Base-by-base conservation (phyloP, 352 stramenopile genomes). In the Globisporangium uncinulatum region DNA sequence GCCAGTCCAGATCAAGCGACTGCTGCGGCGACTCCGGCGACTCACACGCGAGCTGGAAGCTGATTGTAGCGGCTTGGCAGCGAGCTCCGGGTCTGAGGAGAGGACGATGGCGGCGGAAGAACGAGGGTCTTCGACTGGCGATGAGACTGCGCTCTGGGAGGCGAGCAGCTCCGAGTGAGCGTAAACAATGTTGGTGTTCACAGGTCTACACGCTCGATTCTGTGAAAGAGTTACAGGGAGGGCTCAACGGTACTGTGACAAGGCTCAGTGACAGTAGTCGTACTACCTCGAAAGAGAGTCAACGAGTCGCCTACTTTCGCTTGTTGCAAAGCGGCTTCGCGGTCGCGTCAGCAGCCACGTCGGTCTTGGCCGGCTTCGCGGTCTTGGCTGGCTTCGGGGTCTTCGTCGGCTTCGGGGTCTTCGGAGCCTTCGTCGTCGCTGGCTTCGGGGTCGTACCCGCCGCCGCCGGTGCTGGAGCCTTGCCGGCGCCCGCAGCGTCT, bases 401-500 rank as follows among this genome's bases (percentile, higher is more conserved):
- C 39, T 44, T 44, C 41, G 37, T 17, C 37, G 37, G 37, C 37
- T 42, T 42, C 10, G 37, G 37, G 15, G 37, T 42, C 37, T 42
- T 42, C 37, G 37, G 15, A 29, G 24, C 24, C 24, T 29, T 29
- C 24, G 24, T 29, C 8, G 37, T 42, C 10, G 37, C 4, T 15
- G 37, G 37, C 37, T 42, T 42, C 10, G 37, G 37, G 15, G 37
- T 42, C 37, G 24, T 29, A 29, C 24, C 24, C 24, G 24, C 11
- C 7, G 50, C 4, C 15, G 50, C 34, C 0, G 50, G 21, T 17
- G 41, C 41, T 34, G 39, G 41, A 29, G 54, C 75, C 74, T 54
- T 69, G 59, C 65, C 71, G 70, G 53, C 76, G 63, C 50, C 71
- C 81, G 60, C 81, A 61, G 31, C 79, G 57, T 45, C 74, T 67